Conservation (phyloP, 2,329 filamentous ascomycete genomes). For the Fusarium sp. region DNA sequence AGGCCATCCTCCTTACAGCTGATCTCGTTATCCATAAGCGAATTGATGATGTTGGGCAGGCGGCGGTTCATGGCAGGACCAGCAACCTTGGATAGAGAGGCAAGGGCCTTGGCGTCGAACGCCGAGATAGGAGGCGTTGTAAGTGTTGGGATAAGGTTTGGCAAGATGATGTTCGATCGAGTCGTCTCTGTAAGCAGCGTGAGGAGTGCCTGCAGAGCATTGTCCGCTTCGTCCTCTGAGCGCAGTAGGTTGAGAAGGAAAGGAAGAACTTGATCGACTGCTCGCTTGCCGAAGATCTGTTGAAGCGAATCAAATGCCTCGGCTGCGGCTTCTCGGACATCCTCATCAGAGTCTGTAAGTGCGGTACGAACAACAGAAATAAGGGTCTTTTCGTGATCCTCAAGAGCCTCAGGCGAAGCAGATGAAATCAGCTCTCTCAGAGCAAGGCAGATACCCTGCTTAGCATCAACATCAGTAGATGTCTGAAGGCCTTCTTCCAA, state of each 20-base stretch:
- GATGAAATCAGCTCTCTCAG: conserved; percentile 92
- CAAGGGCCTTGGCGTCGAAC: conserved; percentile 95
- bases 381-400: conserved; percentile 94
- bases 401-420: conserved; percentile 86
- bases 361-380: conserved; percentile 95
- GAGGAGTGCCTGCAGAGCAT: conserved; percentile 90
- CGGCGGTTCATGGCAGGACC: conserved; percentile 90
- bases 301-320: conserved; percentile 97
- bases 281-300: conserved; percentile 91
- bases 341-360: conserved; percentile 86
- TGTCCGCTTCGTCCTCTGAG: conserved; percentile 86
- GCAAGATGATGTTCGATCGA: conserved; percentile 94
- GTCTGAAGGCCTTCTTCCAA: conserved; percentile 90
- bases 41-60: conserved; percentile 89
- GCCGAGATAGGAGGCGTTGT: conserved; percentile 89
- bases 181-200: conserved; percentile 94
- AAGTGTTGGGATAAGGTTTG: conserved; percentile 93
- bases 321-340: conserved; percentile 94
- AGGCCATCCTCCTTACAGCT: conserved; percentile 79
- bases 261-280: conserved; percentile 94
- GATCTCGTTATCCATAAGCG: conserved; percentile 93
- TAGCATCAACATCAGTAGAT: conserved; percentile 90
- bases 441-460: conserved; percentile 97
- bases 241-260: conserved; percentile 91
- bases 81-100: conserved; percentile 92